Evolutionary conservation across 2,329 filamentous ascomycete species (phyloP).

Genomic region (Volutella citrinella): DNA sequence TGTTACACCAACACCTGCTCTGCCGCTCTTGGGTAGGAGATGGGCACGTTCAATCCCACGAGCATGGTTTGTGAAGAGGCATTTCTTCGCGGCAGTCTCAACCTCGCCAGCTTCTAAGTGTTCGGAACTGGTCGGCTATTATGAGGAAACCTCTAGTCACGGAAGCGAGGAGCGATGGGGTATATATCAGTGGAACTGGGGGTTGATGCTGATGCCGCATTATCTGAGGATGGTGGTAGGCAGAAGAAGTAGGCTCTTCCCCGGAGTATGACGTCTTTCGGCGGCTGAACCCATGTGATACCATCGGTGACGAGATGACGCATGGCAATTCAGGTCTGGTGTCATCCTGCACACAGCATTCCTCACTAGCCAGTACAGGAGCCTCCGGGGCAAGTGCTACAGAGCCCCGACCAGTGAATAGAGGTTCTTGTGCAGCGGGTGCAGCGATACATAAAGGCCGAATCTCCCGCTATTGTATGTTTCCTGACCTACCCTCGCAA

Average conservation of each 20-base stretch:
- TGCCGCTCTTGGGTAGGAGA: neutral
- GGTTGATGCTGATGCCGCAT: neutral
- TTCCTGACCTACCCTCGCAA: conserved; percentile 47
- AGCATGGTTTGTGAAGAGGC: neutral
- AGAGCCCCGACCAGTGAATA: too few relatives aligned
- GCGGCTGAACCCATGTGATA: neutral
- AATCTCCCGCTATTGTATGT: too few relatives aligned
- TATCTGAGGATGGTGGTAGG: neutral
- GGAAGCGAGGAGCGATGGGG: neutral
- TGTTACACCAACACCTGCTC: too few relatives aligned
- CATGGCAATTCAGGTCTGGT: too few relatives aligned
- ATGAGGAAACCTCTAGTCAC: neutral
- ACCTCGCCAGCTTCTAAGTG: neutral
- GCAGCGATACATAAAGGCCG: too few relatives aligned
- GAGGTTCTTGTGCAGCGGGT: too few relatives aligned
- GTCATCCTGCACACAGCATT: too few relatives aligned
- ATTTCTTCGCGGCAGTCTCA: neutral
- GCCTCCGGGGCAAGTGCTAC: too few relatives aligned
- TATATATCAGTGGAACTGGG: neutral
- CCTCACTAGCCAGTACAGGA: too few relatives aligned
- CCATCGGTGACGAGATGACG: too few relatives aligned
- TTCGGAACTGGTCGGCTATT: neutral
- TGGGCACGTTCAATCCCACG: neutral
- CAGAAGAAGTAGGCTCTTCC: neutral
- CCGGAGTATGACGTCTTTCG: neutral